Base-by-base conservation (phyloP, 2,329 filamentous ascomycete species). In the Colletotrichum spinosum region DNA sequence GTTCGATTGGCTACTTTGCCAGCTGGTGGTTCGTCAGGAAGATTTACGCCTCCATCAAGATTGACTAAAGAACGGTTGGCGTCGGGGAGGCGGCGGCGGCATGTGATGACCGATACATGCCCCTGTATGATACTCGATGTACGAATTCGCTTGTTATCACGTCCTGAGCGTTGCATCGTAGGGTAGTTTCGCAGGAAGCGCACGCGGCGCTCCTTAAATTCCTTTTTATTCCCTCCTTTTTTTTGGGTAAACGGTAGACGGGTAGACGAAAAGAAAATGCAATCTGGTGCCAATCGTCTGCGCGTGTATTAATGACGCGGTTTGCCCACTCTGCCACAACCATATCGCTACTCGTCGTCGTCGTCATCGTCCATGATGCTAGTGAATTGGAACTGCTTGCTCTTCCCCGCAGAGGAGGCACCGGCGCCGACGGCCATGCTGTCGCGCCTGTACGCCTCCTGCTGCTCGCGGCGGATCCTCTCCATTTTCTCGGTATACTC, bases 41-140 rank as follows among this genome's bases (percentile, higher is more conserved):
- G 77, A 99, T 99, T 67, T 99, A 99, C 78, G 84, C 89, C 33
- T 97, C 94, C n/a, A 97, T 99, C 82, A 99, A 99, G 84, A 94
- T 99, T 69, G 96, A 99, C 76, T 99, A 81, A 78, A 65, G 3
- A 25, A 25, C 4, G 25, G 25, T 25, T 4, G 46, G 41, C 41
- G 33, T 51, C 11, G 12, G 11, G 41, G 46, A 45, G 13, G 49
- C 25, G 54, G 54, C 60, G 34, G 44, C 55, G 38, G 50, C 38
- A 51, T 51, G 50, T 35, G 49, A 54, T 50, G 41, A 46, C 44
- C 25, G 42, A 35, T 35, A 50, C 34, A 50, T 51, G 49, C 44
- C 35, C 35, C n/a, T 67, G 64, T 65, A 67, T 60, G 15, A 65
- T 60, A 57, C 35, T 25, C 51, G 7, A 13, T 67, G 60, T 67